These are phyloP conservation scores for Penicillium hordei DNA, from an alignment of 2,329 filamentous ascomycete species.

Conservation along the genomic window DNA sequence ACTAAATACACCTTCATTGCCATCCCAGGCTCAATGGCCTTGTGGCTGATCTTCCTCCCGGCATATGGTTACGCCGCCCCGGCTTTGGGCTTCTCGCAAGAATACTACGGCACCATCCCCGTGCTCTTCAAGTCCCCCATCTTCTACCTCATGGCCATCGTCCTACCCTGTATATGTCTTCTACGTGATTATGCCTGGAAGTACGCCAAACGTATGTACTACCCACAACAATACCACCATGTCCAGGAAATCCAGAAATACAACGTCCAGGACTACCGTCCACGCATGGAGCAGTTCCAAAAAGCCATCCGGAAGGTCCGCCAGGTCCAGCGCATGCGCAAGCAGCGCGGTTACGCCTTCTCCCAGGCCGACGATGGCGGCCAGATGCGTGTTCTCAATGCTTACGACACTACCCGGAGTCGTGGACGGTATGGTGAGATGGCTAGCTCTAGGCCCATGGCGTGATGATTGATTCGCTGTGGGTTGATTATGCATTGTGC, in stretches of 20 bases:
- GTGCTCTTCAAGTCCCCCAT: slow-evolving; percentile 75
- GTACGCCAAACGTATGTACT: slow-evolving; percentile 96
- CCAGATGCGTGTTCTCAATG: slow-evolving; percentile 90
- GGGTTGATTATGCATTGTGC: slow-evolving; percentile 5
- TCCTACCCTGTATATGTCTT: slow-evolving; percentile 77
- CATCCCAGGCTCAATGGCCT: slow-evolving; percentile 85
- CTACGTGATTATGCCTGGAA: slow-evolving; percentile 93
- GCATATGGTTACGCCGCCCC: slow-evolving; percentile 85
- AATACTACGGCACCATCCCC: slow-evolving; percentile 83
- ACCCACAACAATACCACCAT: slow-evolving; percentile 92
- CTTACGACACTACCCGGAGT: slow-evolving; percentile 93
- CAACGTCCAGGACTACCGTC: slow-evolving; percentile 98
- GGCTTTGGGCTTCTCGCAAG: slow-evolving; percentile 73
- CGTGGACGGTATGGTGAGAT: slow-evolving; percentile 95
- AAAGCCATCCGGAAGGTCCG: slow-evolving; percentile 98
- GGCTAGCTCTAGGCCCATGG: slow-evolving; percentile 59
- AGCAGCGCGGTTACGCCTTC: slow-evolving; percentile 97
- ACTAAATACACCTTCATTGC: slow-evolving; percentile 96
- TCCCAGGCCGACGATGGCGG: slow-evolving; percentile 90
- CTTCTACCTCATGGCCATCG: slow-evolving; percentile 88
- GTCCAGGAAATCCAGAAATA: slow-evolving; percentile 99
- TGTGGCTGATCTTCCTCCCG: slow-evolving; percentile 90
- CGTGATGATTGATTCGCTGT: slow-evolving; percentile 26
- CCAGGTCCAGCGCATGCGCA: slow-evolving; percentile 98
- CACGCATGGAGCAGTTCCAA: slow-evolving; percentile 99